phyloP scores from a whole-genome alignment of 441 rosid genomes.

The Arabidopsis lyrata region DNA sequence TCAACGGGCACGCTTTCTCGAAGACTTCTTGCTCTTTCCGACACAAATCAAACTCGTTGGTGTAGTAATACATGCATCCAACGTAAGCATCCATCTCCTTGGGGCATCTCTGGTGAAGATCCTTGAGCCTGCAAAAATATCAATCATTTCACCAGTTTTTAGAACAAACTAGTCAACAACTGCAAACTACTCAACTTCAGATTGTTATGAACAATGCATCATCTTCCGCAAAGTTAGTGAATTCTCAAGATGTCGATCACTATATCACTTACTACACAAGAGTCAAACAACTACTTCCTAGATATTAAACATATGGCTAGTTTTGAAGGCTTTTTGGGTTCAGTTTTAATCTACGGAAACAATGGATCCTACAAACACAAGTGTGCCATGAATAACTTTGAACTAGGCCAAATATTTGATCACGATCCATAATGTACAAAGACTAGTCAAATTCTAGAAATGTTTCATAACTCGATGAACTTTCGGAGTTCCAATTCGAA shows the following conservation, averaged over 20 bases:
- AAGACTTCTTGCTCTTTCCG: slow-evolving; percentile 95
- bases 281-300: not conserved
- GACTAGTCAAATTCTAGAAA: not conserved
- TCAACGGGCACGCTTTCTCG: slow-evolving; percentile 88
- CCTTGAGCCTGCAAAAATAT: slow-evolving; percentile 81
- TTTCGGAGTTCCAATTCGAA: slow-evolving; percentile 4
- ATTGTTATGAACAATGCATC: not conserved
- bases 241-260: not conserved
- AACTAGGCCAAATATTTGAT: not conserved
- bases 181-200: not conserved
- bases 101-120: slow-evolving; percentile 90
- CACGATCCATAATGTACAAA: not conserved
- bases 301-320: not conserved
- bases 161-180: not conserved
- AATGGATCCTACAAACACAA: not conserved
- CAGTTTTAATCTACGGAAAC: not conserved
- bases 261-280: not conserved
- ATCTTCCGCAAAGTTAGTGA: not conserved
- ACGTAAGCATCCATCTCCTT: slow-evolving; percentile 91
- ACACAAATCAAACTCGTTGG: slow-evolving; percentile 93
- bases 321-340: not conserved
- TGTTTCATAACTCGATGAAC: not conserved
- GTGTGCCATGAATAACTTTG: not conserved
- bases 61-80: slow-evolving; percentile 94
- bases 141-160: not conserved